Base-by-base conservation (phyloP, 768 basidiomycete genomes). In the Pisolithus marmoratus region DNA sequence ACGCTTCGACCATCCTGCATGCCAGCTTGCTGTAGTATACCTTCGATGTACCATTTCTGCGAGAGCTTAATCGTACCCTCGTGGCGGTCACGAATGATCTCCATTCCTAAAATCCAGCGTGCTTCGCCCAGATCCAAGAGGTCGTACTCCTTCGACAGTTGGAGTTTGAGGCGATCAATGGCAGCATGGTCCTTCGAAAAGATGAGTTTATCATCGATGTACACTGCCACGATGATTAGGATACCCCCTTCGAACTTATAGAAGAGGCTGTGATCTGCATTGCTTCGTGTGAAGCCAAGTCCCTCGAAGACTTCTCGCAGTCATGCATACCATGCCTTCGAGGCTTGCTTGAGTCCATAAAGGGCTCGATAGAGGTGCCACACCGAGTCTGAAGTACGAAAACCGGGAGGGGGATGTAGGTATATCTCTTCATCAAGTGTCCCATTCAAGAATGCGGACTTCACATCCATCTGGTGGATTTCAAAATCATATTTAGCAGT, bases 401-500 rank as follows among this genome's bases (percentile, higher is more conserved):
- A 54, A 6, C 56, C 41, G 0, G 61, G 60, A 1, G 64, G 67
- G 4, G 61, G 54, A 1, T 58, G 31, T 48, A 72, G 60, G 48
- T 65, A 69, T 3, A 70, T 61, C 8, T 62, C 57, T 20, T 67
- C 60, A 3, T 29, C 8, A 1, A 70, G 48, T 40, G 55, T 9
- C 2, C 51, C 15, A 22, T 27, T 57, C 6, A 65, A 62, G 31
- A 63, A 68, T 1, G 66, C 62, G 9, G 55, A 60, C 29, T 67
- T 69, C 1, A 65, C 55, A 9, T 72, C 60, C 23, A 68, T 64
- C 1, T 54, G 53, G 23, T 63, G 57, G 4, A 70, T 43, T 36
- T 52, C 19, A 0, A 54, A 41, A 22, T 46, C 17, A 26, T 38
- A 23, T 2, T 49, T 36, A 8, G 47, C 24, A 4, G 51, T 5